Evolutionary conservation across 148 eudicot genomes (phyloP).

Genomic region (Silene uniflora): DNA sequence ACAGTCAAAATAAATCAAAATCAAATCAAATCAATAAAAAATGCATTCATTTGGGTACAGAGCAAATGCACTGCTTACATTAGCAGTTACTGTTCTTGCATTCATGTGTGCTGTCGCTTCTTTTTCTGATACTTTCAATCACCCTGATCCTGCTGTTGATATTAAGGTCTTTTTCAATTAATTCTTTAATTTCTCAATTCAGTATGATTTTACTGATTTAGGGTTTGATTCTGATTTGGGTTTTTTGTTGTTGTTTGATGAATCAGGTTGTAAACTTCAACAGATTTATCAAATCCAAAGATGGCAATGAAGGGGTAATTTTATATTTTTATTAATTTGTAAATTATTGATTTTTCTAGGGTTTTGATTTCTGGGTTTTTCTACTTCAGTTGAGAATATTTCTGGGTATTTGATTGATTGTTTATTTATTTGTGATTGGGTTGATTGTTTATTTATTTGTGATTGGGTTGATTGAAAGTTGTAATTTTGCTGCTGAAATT

Average conservation of each 20-base stretch:
- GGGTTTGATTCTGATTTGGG: slow-evolving; percentile 16
- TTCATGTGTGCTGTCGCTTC: slow-evolving; percentile 79
- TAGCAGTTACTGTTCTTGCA: slow-evolving; percentile 69
- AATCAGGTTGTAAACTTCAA: slow-evolving; percentile 67
- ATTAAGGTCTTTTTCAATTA: slow-evolving; percentile 46
- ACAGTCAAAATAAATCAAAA: too few relatives aligned
- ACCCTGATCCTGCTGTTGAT: slow-evolving; percentile 54
- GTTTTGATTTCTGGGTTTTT: neutral
- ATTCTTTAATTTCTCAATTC: neutral
- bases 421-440: too few relatives aligned
- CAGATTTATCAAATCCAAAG: slow-evolving; percentile 67
- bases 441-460: neutral
- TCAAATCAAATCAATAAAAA: slow-evolving; percentile 12
- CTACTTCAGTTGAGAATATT: neutral
- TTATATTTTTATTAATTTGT: neutral
- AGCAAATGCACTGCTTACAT: slow-evolving; percentile 77
- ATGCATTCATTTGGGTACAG: slow-evolving; percentile 86
- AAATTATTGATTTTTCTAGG: slow-evolving; percentile 4
- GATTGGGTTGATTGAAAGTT: neutral
- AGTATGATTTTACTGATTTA: neutral
- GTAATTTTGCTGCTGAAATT: neutral
- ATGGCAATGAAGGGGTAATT: slow-evolving; percentile 90
- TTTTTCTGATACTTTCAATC: slow-evolving; percentile 72
- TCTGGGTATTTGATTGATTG: neutral
- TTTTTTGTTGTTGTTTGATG: slow-evolving; percentile 14